Conservation (phyloP, 306 rosid genomes). For the Prinsepia uniflora region DNA sequence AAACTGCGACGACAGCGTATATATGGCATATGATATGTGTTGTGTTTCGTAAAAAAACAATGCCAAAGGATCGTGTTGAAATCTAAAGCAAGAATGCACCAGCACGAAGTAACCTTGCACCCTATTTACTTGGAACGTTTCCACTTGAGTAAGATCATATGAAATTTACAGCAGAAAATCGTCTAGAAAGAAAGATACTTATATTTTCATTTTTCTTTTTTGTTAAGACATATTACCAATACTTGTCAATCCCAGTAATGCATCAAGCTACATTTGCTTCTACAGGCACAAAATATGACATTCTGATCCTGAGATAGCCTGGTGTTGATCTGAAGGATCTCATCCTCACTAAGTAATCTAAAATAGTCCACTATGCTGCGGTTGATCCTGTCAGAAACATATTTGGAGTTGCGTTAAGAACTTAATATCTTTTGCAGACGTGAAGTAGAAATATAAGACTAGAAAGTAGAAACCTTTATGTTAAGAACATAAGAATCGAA, state of each 20-base stretch:
- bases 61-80: not conserved
- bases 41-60: too few relatives aligned
- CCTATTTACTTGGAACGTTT: not conserved
- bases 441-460: too few relatives aligned
- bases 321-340: not conserved
- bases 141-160: not conserved
- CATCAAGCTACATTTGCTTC: not conserved
- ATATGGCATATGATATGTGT: too few relatives aligned
- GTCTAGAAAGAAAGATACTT: not conserved
- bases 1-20: too few relatives aligned
- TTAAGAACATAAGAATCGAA: not conserved
- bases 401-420: not conserved
- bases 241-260: not conserved
- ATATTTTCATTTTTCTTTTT: not conserved
- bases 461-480: too few relatives aligned
- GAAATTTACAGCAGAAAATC: not conserved
- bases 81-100: not conserved
- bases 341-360: not conserved
- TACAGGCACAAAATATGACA: not conserved
- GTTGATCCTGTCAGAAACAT: conserved; percentile 1
- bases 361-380: not conserved
- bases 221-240: not conserved
- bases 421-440: too few relatives aligned
- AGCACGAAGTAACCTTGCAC: not conserved
- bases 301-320: not conserved